Evolutionary conservation across 2,329 filamentous ascomycete genomes (phyloP).

Genomic region (Colletotrichum graminicola): DNA sequence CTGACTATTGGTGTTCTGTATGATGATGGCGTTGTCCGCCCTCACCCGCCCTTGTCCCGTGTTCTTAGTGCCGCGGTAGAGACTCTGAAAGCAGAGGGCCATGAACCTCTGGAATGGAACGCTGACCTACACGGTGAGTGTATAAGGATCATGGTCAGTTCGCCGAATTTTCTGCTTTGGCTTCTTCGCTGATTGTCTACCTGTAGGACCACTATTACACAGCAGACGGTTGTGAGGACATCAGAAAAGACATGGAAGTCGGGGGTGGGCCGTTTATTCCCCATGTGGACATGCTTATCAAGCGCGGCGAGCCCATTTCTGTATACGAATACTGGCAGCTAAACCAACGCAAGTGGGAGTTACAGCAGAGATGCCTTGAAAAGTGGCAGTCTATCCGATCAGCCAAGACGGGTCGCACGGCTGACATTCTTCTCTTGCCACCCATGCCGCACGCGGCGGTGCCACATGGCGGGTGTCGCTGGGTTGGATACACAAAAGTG

Average conservation of each 20-base stretch:
- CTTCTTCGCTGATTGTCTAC: neutral
- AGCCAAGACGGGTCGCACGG: slow-evolving; percentile 55
- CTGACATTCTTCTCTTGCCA: slow-evolving; percentile 70
- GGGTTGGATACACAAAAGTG: slow-evolving; percentile 61
- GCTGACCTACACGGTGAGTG: slow-evolving; percentile 65
- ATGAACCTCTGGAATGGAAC: slow-evolving; percentile 67
- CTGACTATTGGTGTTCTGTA: slow-evolving; percentile 63
- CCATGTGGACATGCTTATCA: slow-evolving; percentile 69
- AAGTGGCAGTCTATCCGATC: slow-evolving; percentile 66
- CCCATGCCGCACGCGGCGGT: slow-evolving; percentile 71
- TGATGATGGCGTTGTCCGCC: slow-evolving; percentile 66
- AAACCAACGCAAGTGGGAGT: slow-evolving; percentile 68
- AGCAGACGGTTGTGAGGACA: slow-evolving; percentile 73
- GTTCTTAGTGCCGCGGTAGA: slow-evolving; percentile 55
- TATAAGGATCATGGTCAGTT: slow-evolving; percentile 64
- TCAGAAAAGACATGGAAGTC: slow-evolving; percentile 63
- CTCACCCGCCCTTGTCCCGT: slow-evolving; percentile 65
- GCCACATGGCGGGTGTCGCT: slow-evolving; percentile 55
- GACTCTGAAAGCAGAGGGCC: slow-evolving; percentile 59
- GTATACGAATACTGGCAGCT: slow-evolving; percentile 78
- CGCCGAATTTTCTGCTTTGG: fast-evolving
- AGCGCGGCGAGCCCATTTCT: slow-evolving; percentile 64
- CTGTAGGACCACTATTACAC: slow-evolving; percentile 70
- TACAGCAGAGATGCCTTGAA: slow-evolving; percentile 56
- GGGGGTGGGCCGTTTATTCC: slow-evolving; percentile 72